Conservation (phyloP, 1,139 yeast species). For the Meyerozyma elateridarum region DNA sequence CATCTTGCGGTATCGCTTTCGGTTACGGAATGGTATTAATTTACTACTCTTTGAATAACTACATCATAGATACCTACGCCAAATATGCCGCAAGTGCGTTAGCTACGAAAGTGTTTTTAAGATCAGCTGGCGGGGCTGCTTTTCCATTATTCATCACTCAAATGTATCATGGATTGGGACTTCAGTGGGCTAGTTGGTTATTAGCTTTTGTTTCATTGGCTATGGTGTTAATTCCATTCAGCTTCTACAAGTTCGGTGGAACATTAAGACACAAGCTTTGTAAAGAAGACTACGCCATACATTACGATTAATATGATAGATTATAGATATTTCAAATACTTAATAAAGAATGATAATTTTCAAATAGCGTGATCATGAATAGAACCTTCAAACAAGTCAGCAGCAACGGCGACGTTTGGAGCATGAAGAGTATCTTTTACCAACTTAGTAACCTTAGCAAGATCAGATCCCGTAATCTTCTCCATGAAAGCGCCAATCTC, state of each 20-base stretch:
- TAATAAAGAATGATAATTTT: neutral
- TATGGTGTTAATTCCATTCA: slow-evolving; percentile 78
- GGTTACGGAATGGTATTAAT: slow-evolving; percentile 91
- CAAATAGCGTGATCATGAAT: too few species aligned
- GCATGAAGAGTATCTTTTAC: slow-evolving; percentile 43
- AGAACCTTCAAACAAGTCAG: neutral
- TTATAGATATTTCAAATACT: too few species aligned
- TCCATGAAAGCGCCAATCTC: slow-evolving; percentile 66
- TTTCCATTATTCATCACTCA: slow-evolving; percentile 87
- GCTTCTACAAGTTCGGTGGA: slow-evolving; percentile 69
- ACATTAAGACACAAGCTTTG: slow-evolving; percentile 59
- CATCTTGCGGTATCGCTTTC: slow-evolving; percentile 82
- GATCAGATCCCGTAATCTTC: slow-evolving; percentile 48
- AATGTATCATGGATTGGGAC: slow-evolving; percentile 70
- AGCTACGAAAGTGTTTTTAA: slow-evolving; percentile 83
- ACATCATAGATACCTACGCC: slow-evolving; percentile 83
- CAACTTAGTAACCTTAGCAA: slow-evolving; percentile 46
- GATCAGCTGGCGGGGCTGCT: slow-evolving; percentile 87
- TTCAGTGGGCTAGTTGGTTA: slow-evolving; percentile 80
- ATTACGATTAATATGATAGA: slow-evolving; percentile 1
- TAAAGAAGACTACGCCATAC: slow-evolving; percentile 53
- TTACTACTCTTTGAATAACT: slow-evolving; percentile 82
- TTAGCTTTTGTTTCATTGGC: slow-evolving; percentile 80
- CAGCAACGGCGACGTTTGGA: slow-evolving; percentile 15
- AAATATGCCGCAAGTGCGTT: slow-evolving; percentile 87